Percentiles rank a stretch among this genome's conserved stretches.
phyloP scores from a whole-genome alignment of 208 protist genomes.

The Acanthamoeba quina region DNA sequence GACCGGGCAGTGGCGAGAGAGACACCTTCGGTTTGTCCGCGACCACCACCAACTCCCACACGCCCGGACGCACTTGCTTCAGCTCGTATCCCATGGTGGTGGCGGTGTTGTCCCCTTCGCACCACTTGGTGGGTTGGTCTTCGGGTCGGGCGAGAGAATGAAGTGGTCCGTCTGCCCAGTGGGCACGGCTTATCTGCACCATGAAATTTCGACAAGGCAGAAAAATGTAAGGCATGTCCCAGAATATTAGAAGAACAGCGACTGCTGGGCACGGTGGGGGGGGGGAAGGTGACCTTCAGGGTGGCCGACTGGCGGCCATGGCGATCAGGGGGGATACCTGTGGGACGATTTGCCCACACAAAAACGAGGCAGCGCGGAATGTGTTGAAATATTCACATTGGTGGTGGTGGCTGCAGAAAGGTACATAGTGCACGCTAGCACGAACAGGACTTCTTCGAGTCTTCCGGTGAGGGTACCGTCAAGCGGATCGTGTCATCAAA shows the following conservation, averaged over 20 bases:
- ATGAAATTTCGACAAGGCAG: neutral
- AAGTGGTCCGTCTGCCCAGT: neutral
- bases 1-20: neutral
- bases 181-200: neutral
- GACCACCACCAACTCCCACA: neutral
- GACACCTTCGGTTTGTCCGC: neutral
- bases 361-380: neutral
- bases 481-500: neutral
- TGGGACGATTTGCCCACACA: neutral
- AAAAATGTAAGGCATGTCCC: constrained; percentile 31
- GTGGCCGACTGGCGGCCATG: neutral
- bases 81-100: neutral
- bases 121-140: neutral
- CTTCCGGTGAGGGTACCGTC: neutral
- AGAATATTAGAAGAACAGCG: neutral
- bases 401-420: neutral
- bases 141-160: neutral
- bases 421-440: neutral
- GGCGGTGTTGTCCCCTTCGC: neutral
- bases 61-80: neutral
- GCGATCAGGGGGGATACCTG: neutral
- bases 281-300: neutral
- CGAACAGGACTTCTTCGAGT: neutral
- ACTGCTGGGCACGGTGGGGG: too few relatives aligned
- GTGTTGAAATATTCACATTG: neutral